phyloP scores from a whole-genome alignment of 1,284 basidiomycete species.

The Fomitopsis schrenkii region DNA sequence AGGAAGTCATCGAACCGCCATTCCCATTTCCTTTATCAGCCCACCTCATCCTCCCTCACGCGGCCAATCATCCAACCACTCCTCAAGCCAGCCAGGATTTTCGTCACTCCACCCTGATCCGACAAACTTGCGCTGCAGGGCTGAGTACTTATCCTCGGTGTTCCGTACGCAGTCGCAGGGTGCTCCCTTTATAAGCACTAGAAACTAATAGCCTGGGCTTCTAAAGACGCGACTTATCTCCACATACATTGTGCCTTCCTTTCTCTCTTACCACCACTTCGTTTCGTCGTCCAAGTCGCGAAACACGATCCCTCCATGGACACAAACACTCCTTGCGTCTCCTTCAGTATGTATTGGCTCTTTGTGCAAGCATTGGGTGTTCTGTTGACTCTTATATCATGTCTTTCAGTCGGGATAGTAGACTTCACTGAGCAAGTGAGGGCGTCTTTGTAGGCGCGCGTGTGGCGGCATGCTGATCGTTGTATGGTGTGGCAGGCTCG shows the following conservation, averaged over 20 bases:
- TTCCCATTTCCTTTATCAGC: neutral
- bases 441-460: slow-evolving; percentile 15
- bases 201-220: slow-evolving; percentile 16
- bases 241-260: slow-evolving; percentile 12
- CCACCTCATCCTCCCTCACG: neutral
- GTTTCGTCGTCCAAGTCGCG: slow-evolving; percentile 7
- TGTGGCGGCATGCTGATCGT: slow-evolving; percentile 9
- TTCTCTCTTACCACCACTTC: slow-evolving; percentile 14
- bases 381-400: slow-evolving; percentile 4
- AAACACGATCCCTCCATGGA: slow-evolving; percentile 23
- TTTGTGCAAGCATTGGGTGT: neutral
- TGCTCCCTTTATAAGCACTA: slow-evolving; percentile 4
- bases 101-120: neutral
- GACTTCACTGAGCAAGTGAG: slow-evolving; percentile 69
- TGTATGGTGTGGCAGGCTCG: slow-evolving; percentile 40
- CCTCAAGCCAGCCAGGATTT: neutral
- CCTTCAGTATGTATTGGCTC: slow-evolving; percentile 59
- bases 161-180: neutral
- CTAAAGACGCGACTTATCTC: slow-evolving; percentile 23
- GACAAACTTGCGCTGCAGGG: neutral
- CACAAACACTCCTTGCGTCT: slow-evolving; percentile 49
- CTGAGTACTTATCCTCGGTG: neutral
- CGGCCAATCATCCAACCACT: neutral
- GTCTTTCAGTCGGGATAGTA: slow-evolving; percentile 58
- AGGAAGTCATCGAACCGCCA: neutral